Evolutionary conservation across 495 filamentous ascomycete species (phyloP).

Genomic region (Neurospora africana): DNA sequence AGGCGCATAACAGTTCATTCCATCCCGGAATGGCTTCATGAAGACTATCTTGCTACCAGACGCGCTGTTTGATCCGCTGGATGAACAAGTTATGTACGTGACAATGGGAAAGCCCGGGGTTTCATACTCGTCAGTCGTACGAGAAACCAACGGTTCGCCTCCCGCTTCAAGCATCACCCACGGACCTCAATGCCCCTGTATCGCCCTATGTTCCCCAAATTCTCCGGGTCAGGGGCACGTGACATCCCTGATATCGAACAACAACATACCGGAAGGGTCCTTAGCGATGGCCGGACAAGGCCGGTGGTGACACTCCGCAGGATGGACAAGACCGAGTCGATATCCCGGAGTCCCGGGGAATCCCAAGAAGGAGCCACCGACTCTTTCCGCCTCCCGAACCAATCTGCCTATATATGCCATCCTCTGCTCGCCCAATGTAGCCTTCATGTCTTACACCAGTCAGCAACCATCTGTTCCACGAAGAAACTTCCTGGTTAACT

Average conservation of each 20-base stretch:
- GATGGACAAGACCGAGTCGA: not conserved
- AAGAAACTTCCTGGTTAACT: not conserved
- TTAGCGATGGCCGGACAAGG: not conserved
- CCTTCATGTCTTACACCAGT: not conserved
- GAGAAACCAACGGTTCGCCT: slow-evolving; percentile 7
- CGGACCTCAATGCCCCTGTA: not conserved
- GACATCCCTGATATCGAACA: slow-evolving; percentile 17
- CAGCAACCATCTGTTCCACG: not conserved
- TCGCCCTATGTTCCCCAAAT: not conserved
- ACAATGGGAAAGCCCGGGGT: not conserved
- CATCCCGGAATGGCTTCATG: slow-evolving; percentile 14
- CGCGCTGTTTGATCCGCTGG: not conserved
- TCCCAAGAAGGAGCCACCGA: not conserved
- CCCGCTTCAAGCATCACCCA: not conserved
- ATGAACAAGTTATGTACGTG: not conserved
- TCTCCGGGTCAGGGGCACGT: slow-evolving; percentile 9
- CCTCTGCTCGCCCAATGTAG: not conserved
- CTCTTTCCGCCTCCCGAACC: not conserved
- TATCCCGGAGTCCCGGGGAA: not conserved
- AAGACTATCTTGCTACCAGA: not conserved
- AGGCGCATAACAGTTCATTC: slow-evolving; percentile 5
- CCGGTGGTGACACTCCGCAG: not conserved
- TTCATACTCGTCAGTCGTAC: slow-evolving; percentile 11
- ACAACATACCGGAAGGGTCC: not conserved
- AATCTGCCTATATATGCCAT: not conserved